Conservation (phyloP, 2,329 filamentous ascomycete genomes). For the Stachybotrys echinatus region DNA sequence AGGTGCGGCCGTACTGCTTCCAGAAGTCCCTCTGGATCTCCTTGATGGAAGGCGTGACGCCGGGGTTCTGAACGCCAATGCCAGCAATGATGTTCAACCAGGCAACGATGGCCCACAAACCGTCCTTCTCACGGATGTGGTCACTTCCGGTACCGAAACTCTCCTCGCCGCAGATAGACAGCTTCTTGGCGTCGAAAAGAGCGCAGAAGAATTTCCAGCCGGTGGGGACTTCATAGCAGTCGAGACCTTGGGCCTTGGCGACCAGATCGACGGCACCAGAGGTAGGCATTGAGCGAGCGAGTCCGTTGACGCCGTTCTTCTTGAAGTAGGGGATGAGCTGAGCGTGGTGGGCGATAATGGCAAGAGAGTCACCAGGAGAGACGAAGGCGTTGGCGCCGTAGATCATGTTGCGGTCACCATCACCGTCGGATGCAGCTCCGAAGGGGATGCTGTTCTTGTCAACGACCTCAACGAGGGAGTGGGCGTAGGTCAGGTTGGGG, state of each 20-base stretch:
- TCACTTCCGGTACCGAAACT: slow-evolving; percentile 97
- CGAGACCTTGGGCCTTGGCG: slow-evolving; percentile 85
- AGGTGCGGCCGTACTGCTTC: slow-evolving; percentile 91
- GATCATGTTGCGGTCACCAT: slow-evolving; percentile 99
- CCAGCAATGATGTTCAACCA: slow-evolving; percentile 99
- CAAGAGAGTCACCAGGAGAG: slow-evolving; percentile 92
- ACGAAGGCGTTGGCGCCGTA: slow-evolving; percentile 96
- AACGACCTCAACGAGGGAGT: slow-evolving; percentile 88
- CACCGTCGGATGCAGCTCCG: slow-evolving; percentile 91
- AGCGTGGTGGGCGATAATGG: slow-evolving; percentile 96
- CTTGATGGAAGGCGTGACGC: slow-evolving; percentile 82
- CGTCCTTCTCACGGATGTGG: slow-evolving; percentile 98
- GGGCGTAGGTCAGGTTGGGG: slow-evolving; percentile 94
- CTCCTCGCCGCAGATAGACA: slow-evolving; percentile 98
- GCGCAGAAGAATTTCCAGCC: slow-evolving; percentile 99
- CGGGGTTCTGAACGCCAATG: slow-evolving; percentile 75
- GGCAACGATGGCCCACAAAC: slow-evolving; percentile 92
- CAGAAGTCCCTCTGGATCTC: slow-evolving; percentile 98
- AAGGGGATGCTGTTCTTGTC: slow-evolving; percentile 91
- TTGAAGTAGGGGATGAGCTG: slow-evolving; percentile 97
- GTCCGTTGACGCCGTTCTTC: slow-evolving; percentile 91
- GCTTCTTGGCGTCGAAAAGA: slow-evolving; percentile 88
- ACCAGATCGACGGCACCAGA: slow-evolving; percentile 93
- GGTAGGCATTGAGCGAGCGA: slow-evolving; percentile 96
- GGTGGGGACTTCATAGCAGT: slow-evolving; percentile 94